These are phyloP conservation scores for Ustulina deusta DNA, from an alignment of 2,329 filamentous ascomycete genomes.

Conservation along the genomic window DNA sequence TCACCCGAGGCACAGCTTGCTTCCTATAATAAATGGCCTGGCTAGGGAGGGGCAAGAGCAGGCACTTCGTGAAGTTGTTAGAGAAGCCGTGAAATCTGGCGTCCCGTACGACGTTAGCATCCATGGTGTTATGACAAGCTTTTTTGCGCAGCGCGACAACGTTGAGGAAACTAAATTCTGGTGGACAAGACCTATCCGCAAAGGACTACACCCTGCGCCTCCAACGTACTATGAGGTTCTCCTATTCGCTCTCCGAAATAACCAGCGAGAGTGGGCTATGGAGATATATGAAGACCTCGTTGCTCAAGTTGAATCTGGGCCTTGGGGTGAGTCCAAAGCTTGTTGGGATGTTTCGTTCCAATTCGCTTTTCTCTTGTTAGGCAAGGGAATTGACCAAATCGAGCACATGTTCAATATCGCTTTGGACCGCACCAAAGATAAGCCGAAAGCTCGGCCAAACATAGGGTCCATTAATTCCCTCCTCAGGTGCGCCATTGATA, in stretches of 20 bases:
- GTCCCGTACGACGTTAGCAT: constrained; percentile 59
- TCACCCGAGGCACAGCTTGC: constrained; percentile 58
- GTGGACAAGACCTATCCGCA: constrained; percentile 68
- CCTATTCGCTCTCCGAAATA: constrained; percentile 69
- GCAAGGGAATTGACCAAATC: constrained; percentile 78
- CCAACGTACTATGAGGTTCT: constrained; percentile 67
- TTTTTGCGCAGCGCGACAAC: constrained; percentile 70
- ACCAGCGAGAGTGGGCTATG: constrained; percentile 72
- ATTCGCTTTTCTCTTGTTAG: constrained; percentile 77
- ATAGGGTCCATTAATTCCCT: constrained; percentile 81
- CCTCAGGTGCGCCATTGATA: constrained; percentile 77
- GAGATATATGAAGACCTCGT: constrained; percentile 67
- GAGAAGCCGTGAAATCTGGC: constrained; percentile 62
- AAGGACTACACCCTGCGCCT: constrained; percentile 56
- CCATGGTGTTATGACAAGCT: constrained; percentile 68
- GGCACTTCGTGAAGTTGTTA: constrained; percentile 68
- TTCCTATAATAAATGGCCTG: constrained; percentile 69
- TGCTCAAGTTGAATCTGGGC: constrained; percentile 51
- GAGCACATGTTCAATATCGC: constrained; percentile 78
- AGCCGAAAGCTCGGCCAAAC: constrained; percentile 67
- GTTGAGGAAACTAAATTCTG: constrained; percentile 74
- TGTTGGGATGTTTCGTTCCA: constrained; percentile 80
- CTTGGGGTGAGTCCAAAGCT: constrained; percentile 60
- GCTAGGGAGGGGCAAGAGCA: constrained; percentile 68
- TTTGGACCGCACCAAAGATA: constrained; percentile 61